Conservation (phyloP, 1,284 basidiomycete genomes). For the Moniliophthora roreri region DNA sequence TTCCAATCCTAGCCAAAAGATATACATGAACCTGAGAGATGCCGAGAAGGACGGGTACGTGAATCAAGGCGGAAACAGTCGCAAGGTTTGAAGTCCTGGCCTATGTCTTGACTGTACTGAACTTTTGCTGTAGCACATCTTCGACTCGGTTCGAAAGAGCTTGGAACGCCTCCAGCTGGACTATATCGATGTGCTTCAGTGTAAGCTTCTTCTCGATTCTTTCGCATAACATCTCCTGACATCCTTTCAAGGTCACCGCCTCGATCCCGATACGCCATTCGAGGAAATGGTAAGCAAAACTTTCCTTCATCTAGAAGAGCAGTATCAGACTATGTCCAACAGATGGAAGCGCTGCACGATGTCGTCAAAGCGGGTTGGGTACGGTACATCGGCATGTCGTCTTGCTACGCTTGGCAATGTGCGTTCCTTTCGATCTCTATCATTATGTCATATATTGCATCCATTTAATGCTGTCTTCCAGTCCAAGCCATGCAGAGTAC, state of each 20-base stretch:
- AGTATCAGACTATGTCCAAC: conserved; percentile 4
- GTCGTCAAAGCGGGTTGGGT: conserved; percentile 64
- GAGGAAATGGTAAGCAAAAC: conserved; percentile 38
- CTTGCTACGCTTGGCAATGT: conserved; percentile 50
- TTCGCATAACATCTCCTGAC: not conserved
- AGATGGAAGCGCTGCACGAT: conserved; percentile 70
- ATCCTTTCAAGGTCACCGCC: conserved; percentile 45
- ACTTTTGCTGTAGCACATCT: conserved; percentile 53
- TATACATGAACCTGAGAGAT: conserved; percentile 16
- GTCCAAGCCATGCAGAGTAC: conserved; percentile 51
- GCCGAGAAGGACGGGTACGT: conserved; percentile 53
- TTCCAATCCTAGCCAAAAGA: not conserved
- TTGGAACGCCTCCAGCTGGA: conserved; percentile 67
- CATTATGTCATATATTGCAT: not conserved
- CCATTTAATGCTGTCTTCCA: conserved; percentile 21
- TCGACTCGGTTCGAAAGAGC: conserved; percentile 69
- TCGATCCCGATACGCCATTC: conserved; percentile 51
- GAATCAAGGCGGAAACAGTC: conserved; percentile 54
- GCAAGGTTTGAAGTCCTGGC: conserved; percentile 50
- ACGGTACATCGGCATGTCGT: conserved; percentile 68
- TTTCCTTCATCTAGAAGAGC: not conserved
- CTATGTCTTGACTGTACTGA: not conserved
- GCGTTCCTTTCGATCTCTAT: conserved; percentile 16
- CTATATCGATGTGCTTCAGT: conserved; percentile 61
- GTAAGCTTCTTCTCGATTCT: not conserved